Base-by-base conservation (phyloP, 306 rosid species). In the Gynostemma pentaphyllum region DNA sequence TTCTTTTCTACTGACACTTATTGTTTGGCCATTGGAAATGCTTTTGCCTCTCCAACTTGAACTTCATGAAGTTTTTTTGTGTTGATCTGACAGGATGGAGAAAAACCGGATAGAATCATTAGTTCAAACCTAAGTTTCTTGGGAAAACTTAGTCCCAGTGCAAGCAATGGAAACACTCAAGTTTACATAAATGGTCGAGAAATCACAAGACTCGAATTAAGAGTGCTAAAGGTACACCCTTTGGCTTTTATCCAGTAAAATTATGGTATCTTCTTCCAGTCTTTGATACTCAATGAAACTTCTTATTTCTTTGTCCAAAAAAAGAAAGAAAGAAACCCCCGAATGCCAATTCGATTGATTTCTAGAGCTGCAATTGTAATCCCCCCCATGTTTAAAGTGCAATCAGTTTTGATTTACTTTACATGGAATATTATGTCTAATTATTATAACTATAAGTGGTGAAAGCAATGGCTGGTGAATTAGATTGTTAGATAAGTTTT, bases 111-210 rank as follows among this genome's bases (percentile, higher is more conserved):
- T 79, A 86, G 79, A 82, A 44, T 78, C 74, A 78, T 94, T 67
- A 88, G 97, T 81, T 94, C 99, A 55, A 94, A 94, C 84, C 77
- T 94, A 70, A 86, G 83, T 69, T 94, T 94, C 68, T 62, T 83
- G 15, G 97, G 95, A 44, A 94, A 88, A 70, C 99, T 94, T 70
- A 68, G 72, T 70, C 70, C 81, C 15, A 71, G 78, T 75, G 95
- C 99, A 40, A 94, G 99, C 83, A 82, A 79, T 14, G 99, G 99
- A 56, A 94, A 86, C 75, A 88, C 97, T 5, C 87, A 85, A 79
- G 99, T 94, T 68, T 94, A 84, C 79, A 84, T 94, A 18, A 94
- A 94, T 53, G 99, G 99, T 45, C 87, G 99, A 70, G 94, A 94
- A 81, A 94, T 94, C 60, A 94, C 99, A 52, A 94, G 72, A 72